A percentile compares a stretch with the other conserved stretches of the same genome.
These are phyloP conservation scores for Vitis riparia DNA, from an alignment of 164 flowering plant species.

Conservation along the genomic window DNA sequence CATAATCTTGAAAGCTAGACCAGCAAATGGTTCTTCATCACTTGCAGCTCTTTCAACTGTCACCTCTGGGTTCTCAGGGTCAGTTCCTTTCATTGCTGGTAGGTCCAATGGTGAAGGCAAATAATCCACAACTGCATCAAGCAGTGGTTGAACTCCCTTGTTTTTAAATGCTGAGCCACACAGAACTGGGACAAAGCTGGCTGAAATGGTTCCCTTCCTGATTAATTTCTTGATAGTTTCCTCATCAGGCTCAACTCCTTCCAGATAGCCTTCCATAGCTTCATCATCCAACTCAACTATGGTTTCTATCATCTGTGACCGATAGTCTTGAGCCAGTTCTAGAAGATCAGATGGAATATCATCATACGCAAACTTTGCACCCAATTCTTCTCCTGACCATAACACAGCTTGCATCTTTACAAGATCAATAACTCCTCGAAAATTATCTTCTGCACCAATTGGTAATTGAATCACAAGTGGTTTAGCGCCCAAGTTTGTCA, in stretches of 20 bases:
- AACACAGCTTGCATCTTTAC: constrained; percentile 81
- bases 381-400: constrained; percentile 98
- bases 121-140: constrained; percentile 90
- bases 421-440: constrained; percentile 84
- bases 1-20: constrained; percentile 97
- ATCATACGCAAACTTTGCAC: constrained; percentile 74
- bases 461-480: constrained; percentile 95
- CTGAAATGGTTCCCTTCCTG: constrained; percentile 74
- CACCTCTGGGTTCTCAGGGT: constrained; percentile 83
- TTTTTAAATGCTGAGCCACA: constrained; percentile 98
- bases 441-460: constrained; percentile 83
- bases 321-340: constrained; percentile 73
- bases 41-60: constrained; percentile 54
- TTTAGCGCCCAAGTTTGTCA: constrained; percentile 91
- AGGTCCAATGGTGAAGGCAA: constrained; percentile 89
- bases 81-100: constrained; percentile 89
- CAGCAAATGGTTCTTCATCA: constrained; percentile 89
- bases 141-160: constrained; percentile 93
- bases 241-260: constrained; percentile 91
- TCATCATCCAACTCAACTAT: constrained; percentile 82
- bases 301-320: constrained; percentile 67
- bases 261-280: constrained; percentile 82
- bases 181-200: constrained; percentile 80
- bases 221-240: constrained; percentile 70
- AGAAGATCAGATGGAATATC: constrained; percentile 85